A percentile compares a stretch with the other conserved stretches of the same genome.
Evolutionary conservation across 2,329 filamentous ascomycete genomes (phyloP).

Genomic region (Penicillium psychrosexuale): DNA sequence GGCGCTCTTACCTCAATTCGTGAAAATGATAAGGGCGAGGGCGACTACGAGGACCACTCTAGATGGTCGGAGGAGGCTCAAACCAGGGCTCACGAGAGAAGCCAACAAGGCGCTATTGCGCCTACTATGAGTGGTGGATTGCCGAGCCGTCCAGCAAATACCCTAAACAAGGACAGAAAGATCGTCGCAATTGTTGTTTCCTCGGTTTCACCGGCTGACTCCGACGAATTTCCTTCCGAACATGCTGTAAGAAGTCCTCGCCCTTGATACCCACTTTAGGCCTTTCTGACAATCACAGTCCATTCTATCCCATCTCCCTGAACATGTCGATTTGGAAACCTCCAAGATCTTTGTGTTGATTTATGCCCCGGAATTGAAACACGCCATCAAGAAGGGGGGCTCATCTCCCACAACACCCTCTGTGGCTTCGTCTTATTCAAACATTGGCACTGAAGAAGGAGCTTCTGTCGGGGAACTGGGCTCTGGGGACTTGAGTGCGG

Average conservation of each 20-base stretch:
- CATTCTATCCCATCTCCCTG: slow-evolving; percentile 83
- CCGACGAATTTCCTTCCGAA: slow-evolving; percentile 61
- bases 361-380: slow-evolving; percentile 77
- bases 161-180: slow-evolving; percentile 56
- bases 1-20: slow-evolving; percentile 78
- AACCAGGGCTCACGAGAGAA: slow-evolving; percentile 51
- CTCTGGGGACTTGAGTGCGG: slow-evolving; percentile 54
- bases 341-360: slow-evolving; percentile 84
- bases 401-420: slow-evolving; percentile 57
- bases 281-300: slow-evolving; percentile 52
- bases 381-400: slow-evolving; percentile 43
- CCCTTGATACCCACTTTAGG: neutral
- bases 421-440: slow-evolving; percentile 80
- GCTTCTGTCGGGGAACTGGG: slow-evolving; percentile 33
- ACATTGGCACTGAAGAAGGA: slow-evolving; percentile 72
- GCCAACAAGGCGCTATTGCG: slow-evolving; percentile 23
- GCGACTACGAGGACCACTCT: slow-evolving; percentile 78
- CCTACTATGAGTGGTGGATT: slow-evolving; percentile 32
- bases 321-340: slow-evolving; percentile 67
- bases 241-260: slow-evolving; percentile 66
- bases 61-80: slow-evolving; percentile 90
- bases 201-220: slow-evolving; percentile 60
- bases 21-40: slow-evolving; percentile 75
- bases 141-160: slow-evolving; percentile 35
- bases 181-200: slow-evolving; percentile 87